phyloP scores from a whole-genome alignment of 2,329 filamentous ascomycete genomes.

The Pestalotiopsis sp. region DNA sequence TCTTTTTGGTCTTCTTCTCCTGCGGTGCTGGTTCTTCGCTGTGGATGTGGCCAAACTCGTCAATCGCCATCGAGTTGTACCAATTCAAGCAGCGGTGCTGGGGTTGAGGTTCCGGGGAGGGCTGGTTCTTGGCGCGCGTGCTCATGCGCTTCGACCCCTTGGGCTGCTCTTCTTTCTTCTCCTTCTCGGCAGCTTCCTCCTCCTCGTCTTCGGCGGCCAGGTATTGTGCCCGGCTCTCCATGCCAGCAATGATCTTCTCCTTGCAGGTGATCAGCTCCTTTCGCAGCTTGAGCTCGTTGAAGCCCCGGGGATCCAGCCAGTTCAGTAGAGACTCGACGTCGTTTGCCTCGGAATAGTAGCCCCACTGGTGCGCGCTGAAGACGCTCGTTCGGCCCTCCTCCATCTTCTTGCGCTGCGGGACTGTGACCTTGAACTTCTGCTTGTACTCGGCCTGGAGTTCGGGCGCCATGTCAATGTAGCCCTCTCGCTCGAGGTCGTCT shows the following conservation, averaged over 20 bases:
- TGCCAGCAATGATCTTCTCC: conserved; percentile 75
- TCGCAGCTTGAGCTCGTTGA: conserved; percentile 82
- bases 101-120: conserved; percentile 46
- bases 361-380: conserved; percentile 81
- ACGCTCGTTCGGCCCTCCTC: conserved; percentile 87
- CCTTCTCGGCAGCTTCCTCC: conserved; percentile 38
- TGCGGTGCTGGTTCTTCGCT: conserved; percentile 56
- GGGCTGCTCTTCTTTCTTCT: conserved; percentile 30
- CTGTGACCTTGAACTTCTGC: conserved; percentile 76
- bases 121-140: conserved; percentile 48
- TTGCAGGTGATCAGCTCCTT: conserved; percentile 83
- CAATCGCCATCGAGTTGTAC: conserved; percentile 59
- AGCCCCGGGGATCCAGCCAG: conserved; percentile 87
- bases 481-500: conserved; percentile 81
- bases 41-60: conserved; percentile 61
- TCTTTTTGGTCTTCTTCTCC: conserved; percentile 53
- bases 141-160: conserved; percentile 43
- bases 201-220: conserved; percentile 52
- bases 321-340: conserved; percentile 77
- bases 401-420: conserved; percentile 79
- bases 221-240: conserved; percentile 79
- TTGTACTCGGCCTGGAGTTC: conserved; percentile 77
- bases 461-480: conserved; percentile 78
- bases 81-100: conserved; percentile 54
- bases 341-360: conserved; percentile 81